phyloP scores from a whole-genome alignment of 164 flowering plant species.

The Umbellularia californica region DNA sequence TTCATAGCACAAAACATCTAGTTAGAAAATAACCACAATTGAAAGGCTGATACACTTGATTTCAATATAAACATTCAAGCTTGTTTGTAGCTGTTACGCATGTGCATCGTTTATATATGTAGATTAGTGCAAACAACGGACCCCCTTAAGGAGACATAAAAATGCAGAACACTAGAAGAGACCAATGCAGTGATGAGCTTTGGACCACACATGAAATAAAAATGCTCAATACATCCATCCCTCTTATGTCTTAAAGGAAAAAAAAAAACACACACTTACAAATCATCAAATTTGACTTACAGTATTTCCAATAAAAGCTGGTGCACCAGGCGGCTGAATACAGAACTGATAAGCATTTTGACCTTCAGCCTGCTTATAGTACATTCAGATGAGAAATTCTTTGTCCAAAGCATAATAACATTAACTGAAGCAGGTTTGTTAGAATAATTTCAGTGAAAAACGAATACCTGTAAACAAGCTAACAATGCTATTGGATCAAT shows the following conservation, averaged over 20 bases:
- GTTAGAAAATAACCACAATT: slow-evolving; percentile 1
- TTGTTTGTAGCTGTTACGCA: too few species aligned
- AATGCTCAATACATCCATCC: not conserved
- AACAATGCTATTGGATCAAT: slow-evolving; percentile 78
- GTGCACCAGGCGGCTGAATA: slow-evolving; percentile 85
- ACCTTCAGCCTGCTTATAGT: slow-evolving; percentile 59
- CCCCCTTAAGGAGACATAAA: not conserved
- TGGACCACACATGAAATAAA: not conserved
- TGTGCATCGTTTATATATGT: too few species aligned
- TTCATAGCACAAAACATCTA: slow-evolving; percentile 18
- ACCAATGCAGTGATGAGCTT: not conserved
- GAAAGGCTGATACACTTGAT: too few species aligned
- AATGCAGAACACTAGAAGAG: not conserved
- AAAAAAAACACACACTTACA: not conserved
- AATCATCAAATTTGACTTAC: slow-evolving; percentile 33
- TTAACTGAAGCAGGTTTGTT: not conserved
- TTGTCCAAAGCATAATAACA: not conserved
- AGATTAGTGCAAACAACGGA: too few species aligned
- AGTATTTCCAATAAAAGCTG: slow-evolving; percentile 93
- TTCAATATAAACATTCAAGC: too few species aligned
- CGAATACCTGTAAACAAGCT: slow-evolving; percentile 67
- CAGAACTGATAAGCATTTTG: slow-evolving; percentile 81
- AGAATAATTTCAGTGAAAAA: not conserved
- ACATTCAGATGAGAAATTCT: not conserved
- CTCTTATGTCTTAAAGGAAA: not conserved